Evolutionary conservation across 2,329 filamentous ascomycete species (phyloP).

Genomic region (Waltergamsia citrina): DNA sequence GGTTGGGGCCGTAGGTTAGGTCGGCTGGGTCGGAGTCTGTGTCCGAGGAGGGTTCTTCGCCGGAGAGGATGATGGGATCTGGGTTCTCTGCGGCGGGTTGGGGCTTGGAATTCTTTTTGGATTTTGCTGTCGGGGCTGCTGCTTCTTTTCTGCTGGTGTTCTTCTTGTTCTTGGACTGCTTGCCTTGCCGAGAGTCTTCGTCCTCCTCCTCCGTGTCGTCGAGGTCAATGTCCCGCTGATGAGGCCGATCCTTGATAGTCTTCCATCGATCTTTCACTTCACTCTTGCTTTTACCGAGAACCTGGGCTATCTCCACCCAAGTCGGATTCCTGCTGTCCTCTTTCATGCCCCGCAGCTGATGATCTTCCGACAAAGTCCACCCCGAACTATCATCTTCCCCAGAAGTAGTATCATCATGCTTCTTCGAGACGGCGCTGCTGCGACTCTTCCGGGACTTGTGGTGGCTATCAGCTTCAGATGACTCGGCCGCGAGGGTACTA

Average conservation of each 20-base stretch:
- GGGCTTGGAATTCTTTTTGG: slow-evolving; percentile 4
- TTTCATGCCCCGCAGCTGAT: slow-evolving; percentile 23
- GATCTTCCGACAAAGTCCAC: slow-evolving; percentile 26
- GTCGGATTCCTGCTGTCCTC: slow-evolving; percentile 12
- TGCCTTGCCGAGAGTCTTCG: neutral
- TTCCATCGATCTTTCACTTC: slow-evolving; percentile 22
- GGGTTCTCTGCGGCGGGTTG: neutral
- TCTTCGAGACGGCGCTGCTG: no score
- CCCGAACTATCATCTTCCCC: slow-evolving; percentile 2
- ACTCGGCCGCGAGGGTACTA: neutral
- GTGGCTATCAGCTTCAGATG: neutral
- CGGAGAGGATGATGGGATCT: slow-evolving; percentile 9
- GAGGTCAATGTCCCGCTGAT: neutral
- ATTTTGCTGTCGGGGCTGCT: neutral
- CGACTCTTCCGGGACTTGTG: no score
- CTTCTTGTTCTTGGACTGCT: slow-evolving; percentile 8
- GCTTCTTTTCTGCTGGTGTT: neutral
- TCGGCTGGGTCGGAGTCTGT: slow-evolving; percentile 7
- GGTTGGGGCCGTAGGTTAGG: slow-evolving; percentile 4
- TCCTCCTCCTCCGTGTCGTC: slow-evolving; percentile 4
- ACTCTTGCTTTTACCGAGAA: slow-evolving; percentile 15
- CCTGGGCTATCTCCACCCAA: slow-evolving; percentile 19
- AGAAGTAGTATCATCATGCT: neutral
- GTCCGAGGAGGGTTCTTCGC: slow-evolving; percentile 14
- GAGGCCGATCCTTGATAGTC: slow-evolving; percentile 14